These are phyloP conservation scores for Teratosphaeria zuluensis DNA, from an alignment of 2,329 filamentous ascomycete species.

Conservation along the genomic window DNA sequence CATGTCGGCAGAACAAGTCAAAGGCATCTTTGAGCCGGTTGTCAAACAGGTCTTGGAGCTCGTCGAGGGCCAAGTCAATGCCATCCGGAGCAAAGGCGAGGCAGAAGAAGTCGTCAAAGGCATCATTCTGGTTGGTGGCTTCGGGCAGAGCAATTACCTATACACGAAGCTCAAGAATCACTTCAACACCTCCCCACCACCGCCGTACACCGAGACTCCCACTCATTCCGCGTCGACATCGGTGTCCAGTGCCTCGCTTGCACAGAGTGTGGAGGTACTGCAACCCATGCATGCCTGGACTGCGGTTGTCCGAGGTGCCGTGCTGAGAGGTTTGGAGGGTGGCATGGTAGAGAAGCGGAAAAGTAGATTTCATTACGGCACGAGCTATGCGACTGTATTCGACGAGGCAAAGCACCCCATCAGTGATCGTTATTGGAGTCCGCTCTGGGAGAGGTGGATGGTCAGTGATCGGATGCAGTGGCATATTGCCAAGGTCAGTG, in stretches of 20 bases:
- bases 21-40: constrained; percentile 55
- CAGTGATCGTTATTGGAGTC: constrained; percentile 67
- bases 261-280: constrained; percentile 62
- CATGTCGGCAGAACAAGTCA: constrained; percentile 61
- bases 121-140: constrained; percentile 74
- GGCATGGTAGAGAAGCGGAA: constrained; percentile 63
- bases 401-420: constrained; percentile 66
- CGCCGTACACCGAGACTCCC: constrained; percentile 57
- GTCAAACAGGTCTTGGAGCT: constrained; percentile 52
- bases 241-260: constrained; percentile 11
- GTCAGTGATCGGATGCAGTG: constrained; percentile 76
- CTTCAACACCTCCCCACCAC: constrained; percentile 47
- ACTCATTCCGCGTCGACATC: constrained; percentile 42
- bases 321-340: constrained; percentile 64
- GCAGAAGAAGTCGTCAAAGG: constrained; percentile 39
- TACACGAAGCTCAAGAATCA: constrained; percentile 61
- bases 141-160: constrained; percentile 63
- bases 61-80: constrained; percentile 41
- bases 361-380: constrained; percentile 69
- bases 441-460: constrained; percentile 75
- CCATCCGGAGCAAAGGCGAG: constrained; percentile 25
- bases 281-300: constrained; percentile 77
- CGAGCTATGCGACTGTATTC: constrained; percentile 66
- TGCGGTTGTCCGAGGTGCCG: constrained; percentile 67
- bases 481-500: constrained; percentile 65